These are phyloP conservation scores for Ceratocystis ficicola DNA, from an alignment of 2,329 filamentous ascomycete species.

Conservation along the genomic window DNA sequence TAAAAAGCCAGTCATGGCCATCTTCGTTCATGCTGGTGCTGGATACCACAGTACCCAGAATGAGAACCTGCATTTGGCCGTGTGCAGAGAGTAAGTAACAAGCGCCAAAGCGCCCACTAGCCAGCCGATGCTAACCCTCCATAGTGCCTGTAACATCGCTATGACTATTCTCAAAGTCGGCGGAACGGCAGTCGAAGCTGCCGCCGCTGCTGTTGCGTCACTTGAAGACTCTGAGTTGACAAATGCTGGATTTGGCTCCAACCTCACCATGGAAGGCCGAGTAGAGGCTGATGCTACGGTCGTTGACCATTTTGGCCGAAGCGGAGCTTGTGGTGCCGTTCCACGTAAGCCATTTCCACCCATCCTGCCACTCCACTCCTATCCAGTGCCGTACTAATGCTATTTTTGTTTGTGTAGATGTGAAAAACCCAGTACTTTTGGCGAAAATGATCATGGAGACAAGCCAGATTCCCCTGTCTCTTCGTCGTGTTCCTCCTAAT, in stretches of 20 bases:
- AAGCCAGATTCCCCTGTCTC: conserved; percentile 62
- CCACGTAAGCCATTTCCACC: conserved; percentile 46
- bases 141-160: conserved; percentile 19
- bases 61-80: conserved; percentile 69
- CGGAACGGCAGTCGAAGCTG: conserved; percentile 70
- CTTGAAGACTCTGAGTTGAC: conserved; percentile 93
- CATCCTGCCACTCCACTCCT: background rate
- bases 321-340: conserved; percentile 84
- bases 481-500: conserved; percentile 84
- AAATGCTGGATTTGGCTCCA: conserved; percentile 92
- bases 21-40: conserved; percentile 91
- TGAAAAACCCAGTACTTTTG: conserved; percentile 84
- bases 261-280: conserved; percentile 75
- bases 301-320: conserved; percentile 80
- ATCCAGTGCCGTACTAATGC: background rate
- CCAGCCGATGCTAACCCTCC: background rate
- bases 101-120: conserved; percentile 29
- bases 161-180: conserved; percentile 54
- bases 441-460: conserved; percentile 72
- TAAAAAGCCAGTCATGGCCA: conserved; percentile 46
- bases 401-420: conserved; percentile 41
- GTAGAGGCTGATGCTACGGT: conserved; percentile 94
- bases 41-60: conserved; percentile 86
- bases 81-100: conserved; percentile 67
- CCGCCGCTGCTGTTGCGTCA: conserved; percentile 75